These are phyloP conservation scores for Schwanniomyces etchellsii DNA, from an alignment of 1,139 yeast species.

Conservation along the genomic window DNA sequence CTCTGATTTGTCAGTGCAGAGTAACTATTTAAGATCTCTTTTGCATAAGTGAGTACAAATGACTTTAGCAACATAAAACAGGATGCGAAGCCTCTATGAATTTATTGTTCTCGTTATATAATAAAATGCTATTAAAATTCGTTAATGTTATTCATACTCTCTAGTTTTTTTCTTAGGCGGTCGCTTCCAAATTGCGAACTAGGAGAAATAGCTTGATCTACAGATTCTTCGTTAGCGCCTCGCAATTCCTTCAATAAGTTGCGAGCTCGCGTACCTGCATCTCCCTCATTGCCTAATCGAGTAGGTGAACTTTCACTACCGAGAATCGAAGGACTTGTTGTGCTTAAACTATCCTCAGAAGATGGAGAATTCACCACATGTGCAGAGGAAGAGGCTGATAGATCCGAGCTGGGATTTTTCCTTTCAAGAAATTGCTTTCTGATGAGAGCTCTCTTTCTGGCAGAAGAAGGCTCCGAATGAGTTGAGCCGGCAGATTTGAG, in stretches of 20 bases:
- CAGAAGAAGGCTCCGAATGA: slow-evolving; percentile 71
- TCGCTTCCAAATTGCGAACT: slow-evolving; percentile 37
- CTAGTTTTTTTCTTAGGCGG: slow-evolving; percentile 16
- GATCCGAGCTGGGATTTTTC: slow-evolving; percentile 4
- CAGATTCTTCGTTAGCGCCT: slow-evolving; percentile 22
- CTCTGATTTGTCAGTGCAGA: slow-evolving; percentile 9
- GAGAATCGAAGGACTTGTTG: slow-evolving; percentile 7
- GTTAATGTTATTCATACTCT: background rate
- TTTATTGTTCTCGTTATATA: background rate
- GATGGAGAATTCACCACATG: slow-evolving; percentile 9
- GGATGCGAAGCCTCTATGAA: background rate
- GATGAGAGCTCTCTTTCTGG: slow-evolving; percentile 76
- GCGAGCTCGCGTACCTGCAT: slow-evolving; percentile 57
- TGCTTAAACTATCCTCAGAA: slow-evolving; percentile 7
- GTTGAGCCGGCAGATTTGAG: slow-evolving; percentile 70
- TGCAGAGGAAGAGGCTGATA: background rate
- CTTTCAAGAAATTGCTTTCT: slow-evolving; percentile 51
- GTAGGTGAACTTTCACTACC: slow-evolving; percentile 1
- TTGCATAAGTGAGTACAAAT: slow-evolving; percentile 1
- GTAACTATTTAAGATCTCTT: slow-evolving; percentile 2
- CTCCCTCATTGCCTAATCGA: slow-evolving; percentile 14
- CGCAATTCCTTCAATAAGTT: slow-evolving; percentile 53
- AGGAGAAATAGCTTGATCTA: slow-evolving; percentile 19
- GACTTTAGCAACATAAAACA: background rate
- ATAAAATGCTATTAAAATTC: background rate